Evolutionary conservation across 371 early-diverging fungal species (phyloP).

Genomic region (Actinomortierella wolfii): DNA sequence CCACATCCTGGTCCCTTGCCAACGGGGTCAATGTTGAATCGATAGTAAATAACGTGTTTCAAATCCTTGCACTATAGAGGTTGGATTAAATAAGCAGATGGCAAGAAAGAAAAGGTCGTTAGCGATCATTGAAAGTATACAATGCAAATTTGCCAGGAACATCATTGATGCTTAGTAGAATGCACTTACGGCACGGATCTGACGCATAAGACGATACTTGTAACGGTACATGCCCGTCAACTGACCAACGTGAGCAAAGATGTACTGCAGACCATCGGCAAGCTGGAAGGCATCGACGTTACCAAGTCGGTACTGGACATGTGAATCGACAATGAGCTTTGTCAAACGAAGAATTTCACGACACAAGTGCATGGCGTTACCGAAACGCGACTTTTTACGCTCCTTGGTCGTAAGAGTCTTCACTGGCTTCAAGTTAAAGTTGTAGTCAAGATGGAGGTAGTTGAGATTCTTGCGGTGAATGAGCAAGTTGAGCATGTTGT

Average conservation of each 20-base stretch:
- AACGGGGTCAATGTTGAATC: slow-evolving; percentile 97
- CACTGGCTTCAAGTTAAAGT: slow-evolving; percentile 98
- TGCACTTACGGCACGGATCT: slow-evolving; percentile 84
- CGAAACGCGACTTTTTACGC: slow-evolving; percentile 98
- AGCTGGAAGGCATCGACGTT: slow-evolving; percentile 97
- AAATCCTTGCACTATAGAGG: slow-evolving; percentile 78
- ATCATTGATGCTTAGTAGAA: neutral
- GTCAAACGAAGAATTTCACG: slow-evolving; percentile 98
- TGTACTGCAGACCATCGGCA: slow-evolving; percentile 97
- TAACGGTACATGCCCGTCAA: slow-evolving; percentile 99
- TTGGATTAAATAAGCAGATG: neutral
- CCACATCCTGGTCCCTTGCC: slow-evolving; percentile 98
- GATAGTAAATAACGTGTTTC: slow-evolving; percentile 91
- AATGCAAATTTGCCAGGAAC: neutral
- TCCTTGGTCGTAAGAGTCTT: slow-evolving; percentile 99
- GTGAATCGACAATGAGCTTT: slow-evolving; percentile 97
- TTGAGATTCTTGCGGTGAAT: slow-evolving; percentile 98
- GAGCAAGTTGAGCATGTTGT: slow-evolving; percentile 97
- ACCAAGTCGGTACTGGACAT: slow-evolving; percentile 96
- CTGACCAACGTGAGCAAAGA: slow-evolving; percentile 99
- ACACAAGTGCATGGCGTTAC: slow-evolving; percentile 94
- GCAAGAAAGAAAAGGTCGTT: neutral
- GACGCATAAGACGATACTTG: slow-evolving; percentile 98
- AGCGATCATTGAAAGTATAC: neutral
- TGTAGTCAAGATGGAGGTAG: slow-evolving; percentile 97